Evolutionary conservation across 768 basidiomycete genomes (phyloP), one percentile per base, ranked within the genome.

Genomic region (Boletus insuetus): DNA sequence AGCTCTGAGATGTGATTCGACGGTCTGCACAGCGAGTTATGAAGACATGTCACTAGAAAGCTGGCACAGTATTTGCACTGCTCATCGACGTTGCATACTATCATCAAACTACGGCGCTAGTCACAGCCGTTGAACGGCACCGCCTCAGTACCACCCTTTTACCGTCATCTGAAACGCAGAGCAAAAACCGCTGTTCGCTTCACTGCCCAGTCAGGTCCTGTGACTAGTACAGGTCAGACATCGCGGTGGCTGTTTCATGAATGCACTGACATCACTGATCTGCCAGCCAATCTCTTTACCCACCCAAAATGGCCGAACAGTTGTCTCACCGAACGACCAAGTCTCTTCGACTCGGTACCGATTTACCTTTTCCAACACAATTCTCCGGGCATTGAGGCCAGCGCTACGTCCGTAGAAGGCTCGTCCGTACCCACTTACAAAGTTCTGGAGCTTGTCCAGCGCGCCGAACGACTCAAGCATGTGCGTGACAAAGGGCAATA

Each of bases 401-500:
- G 62, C 51, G 2, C 71, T 66, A 16, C 73, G 66, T 56, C 75
- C 70, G 69, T 99, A 99, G 68, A 98, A 98, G 5, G 70, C 72
- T 53, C 96, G 79, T 31, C 97, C 97, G 63, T 87, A 78, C 9
- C 65, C 70, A 67, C 90, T 89, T 46, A 85, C 91, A 66, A 97
- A 99, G 0, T 80, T 84, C 63, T 86, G 80, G 9, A 99, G 76
- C 66, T 80, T 83, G 59, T 94, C 87, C 46, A 98, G 72, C 32
- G 94, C 94, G 17, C 84, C 89, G 57, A 94, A 92, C 6, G 89
- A 86, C 57, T 94, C 92, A 37, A 98, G 77, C 31, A 97, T 75
- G 59, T 95, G 86, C 0, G 96, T 94, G 1, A 91, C 84, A 14
- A 98, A 79, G 3, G 97, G 94, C 16, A 99, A 79, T 19, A 99